Conservation (phyloP, 805 yeast species). For the Saccharomycopsis sp. region DNA sequence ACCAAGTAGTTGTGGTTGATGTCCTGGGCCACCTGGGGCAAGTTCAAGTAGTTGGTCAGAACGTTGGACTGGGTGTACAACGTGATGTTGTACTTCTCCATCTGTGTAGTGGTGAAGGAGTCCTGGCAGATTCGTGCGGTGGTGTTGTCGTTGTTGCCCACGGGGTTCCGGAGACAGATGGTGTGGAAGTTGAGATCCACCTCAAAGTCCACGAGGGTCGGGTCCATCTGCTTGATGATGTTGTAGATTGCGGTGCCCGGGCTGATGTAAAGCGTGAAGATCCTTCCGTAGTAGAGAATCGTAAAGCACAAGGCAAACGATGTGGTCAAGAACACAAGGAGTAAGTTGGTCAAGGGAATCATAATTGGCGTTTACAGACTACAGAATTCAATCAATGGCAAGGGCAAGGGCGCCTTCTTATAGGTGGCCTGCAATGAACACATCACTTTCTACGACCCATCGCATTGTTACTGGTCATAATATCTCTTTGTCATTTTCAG, state of each 20-base stretch:
- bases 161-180: constrained; percentile 4
- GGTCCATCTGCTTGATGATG: constrained; percentile 32
- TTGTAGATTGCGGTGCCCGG: constrained; percentile 9
- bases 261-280: constrained; percentile 8
- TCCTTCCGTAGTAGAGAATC: constrained; percentile 5
- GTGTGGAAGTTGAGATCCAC: constrained; percentile 8
- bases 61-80: constrained; percentile 7
- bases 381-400: too few relatives aligned
- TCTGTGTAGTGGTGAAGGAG: background rate
- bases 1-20: constrained; percentile 7
- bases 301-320: constrained; percentile 9
- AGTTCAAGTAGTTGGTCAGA: constrained; percentile 6
- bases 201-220: constrained; percentile 33
- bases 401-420: too few relatives aligned
- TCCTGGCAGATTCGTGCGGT: constrained; percentile 1
- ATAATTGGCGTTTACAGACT: too few relatives aligned
- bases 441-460: too few relatives aligned
- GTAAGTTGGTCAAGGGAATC: too few relatives aligned
- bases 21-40: constrained; percentile 8
- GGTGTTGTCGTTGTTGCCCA: too few relatives aligned
- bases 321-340: constrained; percentile 6
- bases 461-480: too few relatives aligned
- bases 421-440: too few relatives aligned
- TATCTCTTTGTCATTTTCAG: too few relatives aligned
- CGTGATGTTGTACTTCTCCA: constrained; percentile 5